phyloP scores from a whole-genome alignment of 2,329 filamentous ascomycete genomes.

The Fusarium beomiforme region DNA sequence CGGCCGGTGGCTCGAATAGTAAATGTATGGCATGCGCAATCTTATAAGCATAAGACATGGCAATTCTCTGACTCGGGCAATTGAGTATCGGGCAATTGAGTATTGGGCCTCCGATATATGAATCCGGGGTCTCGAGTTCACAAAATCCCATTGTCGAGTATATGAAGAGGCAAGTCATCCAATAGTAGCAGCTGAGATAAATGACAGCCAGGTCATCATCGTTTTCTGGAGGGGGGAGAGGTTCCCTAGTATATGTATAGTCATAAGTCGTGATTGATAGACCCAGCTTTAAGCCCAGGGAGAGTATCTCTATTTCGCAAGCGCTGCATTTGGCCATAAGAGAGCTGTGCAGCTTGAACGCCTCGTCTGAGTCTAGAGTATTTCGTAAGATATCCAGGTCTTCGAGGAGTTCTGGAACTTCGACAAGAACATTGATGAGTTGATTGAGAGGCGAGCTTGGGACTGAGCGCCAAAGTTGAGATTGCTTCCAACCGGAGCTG shows the following conservation, averaged over 20 bases:
- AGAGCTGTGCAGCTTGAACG: accelerated
- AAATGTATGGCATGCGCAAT: constrained; percentile 3
- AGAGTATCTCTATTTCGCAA: not conserved
- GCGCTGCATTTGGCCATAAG: not conserved
- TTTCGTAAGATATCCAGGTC: not conserved
- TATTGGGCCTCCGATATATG: accelerated
- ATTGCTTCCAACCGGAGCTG: not conserved
- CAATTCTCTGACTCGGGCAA: not conserved
- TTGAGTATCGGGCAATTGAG: not conserved
- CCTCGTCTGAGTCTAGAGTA: not conserved
- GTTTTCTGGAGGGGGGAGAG: not conserved
- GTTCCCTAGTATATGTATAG: not conserved
- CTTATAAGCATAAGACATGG: constrained; percentile 8
- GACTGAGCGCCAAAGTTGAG: constrained; percentile 5
- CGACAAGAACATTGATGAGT: constrained; percentile 5
- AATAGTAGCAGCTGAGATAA: constrained; percentile 16
- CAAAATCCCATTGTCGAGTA: constrained; percentile 14
- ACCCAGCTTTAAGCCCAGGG: not conserved
- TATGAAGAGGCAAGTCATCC: constrained; percentile 16
- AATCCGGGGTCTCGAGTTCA: not conserved
- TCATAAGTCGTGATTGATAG: not conserved
- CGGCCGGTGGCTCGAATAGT: not conserved
- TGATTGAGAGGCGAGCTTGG: not conserved
- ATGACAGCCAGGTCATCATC: constrained; percentile 2
- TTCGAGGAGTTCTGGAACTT: not conserved